A percentile compares a stretch with the other conserved stretches of the same genome.
Evolutionary conservation across 306 rosid species (phyloP).

Genomic region (Prunus davidiana): DNA sequence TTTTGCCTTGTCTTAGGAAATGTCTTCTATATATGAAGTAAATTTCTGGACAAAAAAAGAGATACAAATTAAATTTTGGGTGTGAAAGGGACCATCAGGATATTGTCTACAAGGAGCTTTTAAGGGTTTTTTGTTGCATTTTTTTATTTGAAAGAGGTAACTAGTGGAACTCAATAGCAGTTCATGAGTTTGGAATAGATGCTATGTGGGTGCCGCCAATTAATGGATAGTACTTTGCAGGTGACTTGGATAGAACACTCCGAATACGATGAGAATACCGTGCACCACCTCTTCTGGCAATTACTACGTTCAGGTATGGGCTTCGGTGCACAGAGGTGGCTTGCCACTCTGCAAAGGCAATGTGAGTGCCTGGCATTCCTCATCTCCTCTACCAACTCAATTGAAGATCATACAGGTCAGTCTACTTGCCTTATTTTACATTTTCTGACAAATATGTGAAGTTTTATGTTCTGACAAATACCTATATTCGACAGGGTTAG

Average conservation of each 20-base stretch:
- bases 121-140: no score
- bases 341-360: conserved; percentile 75
- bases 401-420: conserved; percentile 55
- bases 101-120: not conserved
- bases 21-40: not conserved
- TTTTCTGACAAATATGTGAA: not conserved
- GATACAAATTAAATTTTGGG: not conserved
- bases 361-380: conserved; percentile 60
- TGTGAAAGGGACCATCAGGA: not conserved
- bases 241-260: conserved; percentile 88
- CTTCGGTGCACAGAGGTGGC: conserved; percentile 87
- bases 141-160: no score
- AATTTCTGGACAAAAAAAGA: not conserved
- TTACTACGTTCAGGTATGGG: conserved; percentile 59
- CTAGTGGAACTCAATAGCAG: not conserved
- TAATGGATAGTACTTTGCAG: conserved; percentile 36
- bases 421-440: not conserved
- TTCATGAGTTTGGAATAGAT: not conserved
- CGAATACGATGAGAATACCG: conserved; percentile 62
- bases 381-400: conserved; percentile 40
- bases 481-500: conserved; percentile 33
- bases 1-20: not conserved
- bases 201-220: not conserved
- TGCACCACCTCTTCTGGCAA: conserved; percentile 60
- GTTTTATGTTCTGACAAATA: conserved; percentile 25